phyloP scores from a whole-genome alignment of 371 early-diverging fungal genomes.

The Blastocladiella emersonii region DNA sequence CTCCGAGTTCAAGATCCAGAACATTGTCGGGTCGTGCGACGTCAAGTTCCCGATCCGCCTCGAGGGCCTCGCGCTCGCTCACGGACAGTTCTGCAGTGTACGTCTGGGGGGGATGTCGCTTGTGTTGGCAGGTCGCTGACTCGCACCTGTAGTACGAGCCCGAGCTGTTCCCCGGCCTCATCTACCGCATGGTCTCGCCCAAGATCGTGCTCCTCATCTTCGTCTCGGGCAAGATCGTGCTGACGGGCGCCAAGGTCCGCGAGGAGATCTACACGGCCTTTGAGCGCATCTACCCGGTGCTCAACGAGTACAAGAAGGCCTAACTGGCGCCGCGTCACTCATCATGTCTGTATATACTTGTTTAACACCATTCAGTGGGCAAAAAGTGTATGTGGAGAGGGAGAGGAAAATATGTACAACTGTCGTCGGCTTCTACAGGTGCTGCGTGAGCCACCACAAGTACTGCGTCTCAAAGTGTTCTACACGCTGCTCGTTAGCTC shows the following conservation, averaged over 20 bases:
- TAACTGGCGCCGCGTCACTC: not conserved
- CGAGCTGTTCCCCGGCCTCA: constrained; percentile 99
- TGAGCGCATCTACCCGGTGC: constrained; percentile 99
- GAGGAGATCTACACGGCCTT: constrained; percentile 99
- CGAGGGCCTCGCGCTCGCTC: constrained; percentile 97
- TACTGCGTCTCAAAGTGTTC: constrained; percentile 70
- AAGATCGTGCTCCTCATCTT: constrained; percentile 99
- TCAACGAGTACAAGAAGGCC: constrained; percentile 68
- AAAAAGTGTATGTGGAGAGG: too few relatives aligned
- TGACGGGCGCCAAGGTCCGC: constrained; percentile 98
- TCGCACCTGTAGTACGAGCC: constrained; percentile 82
- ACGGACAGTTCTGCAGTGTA: constrained; percentile 94
- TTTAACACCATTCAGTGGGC: too few relatives aligned
- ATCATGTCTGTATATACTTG: not conserved
- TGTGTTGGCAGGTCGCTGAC: too few relatives aligned
- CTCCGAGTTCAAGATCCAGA: constrained; percentile 99
- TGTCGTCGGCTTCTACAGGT: constrained; percentile 22
- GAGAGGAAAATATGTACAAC: too few relatives aligned
- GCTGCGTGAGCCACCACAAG: constrained; percentile 52
- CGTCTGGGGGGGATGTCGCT: too few relatives aligned
- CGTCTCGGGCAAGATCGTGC: constrained; percentile 99
- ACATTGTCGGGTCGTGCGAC: constrained; percentile 99
- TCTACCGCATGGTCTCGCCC: constrained; percentile 99
- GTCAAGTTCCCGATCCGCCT: constrained; percentile 99
- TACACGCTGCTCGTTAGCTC: not conserved